Evolutionary conservation across 2,329 filamentous ascomycete genomes (phyloP).

Genomic region (Phyllosticta citriasiana): DNA sequence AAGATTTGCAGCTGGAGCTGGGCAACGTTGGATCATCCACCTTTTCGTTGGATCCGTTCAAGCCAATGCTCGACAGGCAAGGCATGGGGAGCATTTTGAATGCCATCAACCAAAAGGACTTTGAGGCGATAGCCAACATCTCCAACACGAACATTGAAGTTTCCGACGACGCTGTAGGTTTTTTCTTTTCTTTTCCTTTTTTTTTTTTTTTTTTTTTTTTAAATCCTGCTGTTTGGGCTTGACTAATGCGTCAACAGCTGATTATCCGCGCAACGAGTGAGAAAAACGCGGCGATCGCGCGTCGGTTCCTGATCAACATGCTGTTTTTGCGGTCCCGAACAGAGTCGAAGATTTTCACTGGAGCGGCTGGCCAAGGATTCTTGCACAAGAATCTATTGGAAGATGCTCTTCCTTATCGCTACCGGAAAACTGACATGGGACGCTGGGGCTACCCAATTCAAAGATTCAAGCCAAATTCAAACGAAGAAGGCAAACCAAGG

Average conservation of each 20-base stretch:
- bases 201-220: conserved; percentile 2
- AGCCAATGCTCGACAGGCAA: conserved; percentile 11
- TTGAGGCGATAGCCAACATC: conserved; percentile 16
- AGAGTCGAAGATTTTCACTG: conserved; percentile 16
- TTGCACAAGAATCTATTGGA: conserved; percentile 16
- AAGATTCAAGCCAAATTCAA: neutral
- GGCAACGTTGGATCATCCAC: conserved; percentile 12
- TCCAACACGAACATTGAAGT: conserved; percentile 19
- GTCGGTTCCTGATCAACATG: conserved; percentile 20
- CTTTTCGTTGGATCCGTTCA: conserved; percentile 19
- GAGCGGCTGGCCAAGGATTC: conserved; percentile 12
- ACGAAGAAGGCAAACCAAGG: neutral
- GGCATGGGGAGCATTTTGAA: conserved; percentile 10
- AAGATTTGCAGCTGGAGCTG: conserved; percentile 23
- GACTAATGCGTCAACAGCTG: conserved; percentile 16
- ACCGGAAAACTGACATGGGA: conserved; percentile 16
- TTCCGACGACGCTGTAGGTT: conserved; percentile 15
- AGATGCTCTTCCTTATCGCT: conserved; percentile 16
- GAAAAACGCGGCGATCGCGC: conserved; percentile 19
- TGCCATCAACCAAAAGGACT: conserved; percentile 13
- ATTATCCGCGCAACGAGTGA: conserved; percentile 20
- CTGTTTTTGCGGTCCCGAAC: conserved; percentile 13
- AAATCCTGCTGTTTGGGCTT: neutral
- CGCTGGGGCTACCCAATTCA: conserved; percentile 18
- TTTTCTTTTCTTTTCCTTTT: conserved; percentile 11